These are phyloP conservation scores for Scedosporium dehoogii DNA, from an alignment of 2,329 filamentous ascomycete genomes.

Conservation along the genomic window DNA sequence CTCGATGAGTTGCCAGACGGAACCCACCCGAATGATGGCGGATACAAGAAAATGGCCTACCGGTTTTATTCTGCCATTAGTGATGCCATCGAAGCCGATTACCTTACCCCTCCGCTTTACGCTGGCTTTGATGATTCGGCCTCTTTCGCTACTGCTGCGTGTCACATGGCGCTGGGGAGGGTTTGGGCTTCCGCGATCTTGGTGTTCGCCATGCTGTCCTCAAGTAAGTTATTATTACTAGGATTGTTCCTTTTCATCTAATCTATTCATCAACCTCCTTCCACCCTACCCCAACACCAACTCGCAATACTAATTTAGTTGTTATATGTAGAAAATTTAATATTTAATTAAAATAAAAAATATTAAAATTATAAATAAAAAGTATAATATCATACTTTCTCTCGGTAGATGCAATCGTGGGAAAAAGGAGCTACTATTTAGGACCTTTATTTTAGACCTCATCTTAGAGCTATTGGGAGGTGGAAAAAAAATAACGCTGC, in stretches of 20 bases:
- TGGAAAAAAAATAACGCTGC: slow-evolving; percentile 6
- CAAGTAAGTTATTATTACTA: slow-evolving; percentile 1
- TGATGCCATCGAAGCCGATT: slow-evolving; percentile 13
- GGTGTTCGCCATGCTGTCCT: slow-evolving; percentile 23
- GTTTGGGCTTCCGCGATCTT: slow-evolving; percentile 17
- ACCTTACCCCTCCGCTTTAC: slow-evolving; percentile 8
- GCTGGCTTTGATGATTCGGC: slow-evolving; percentile 6
- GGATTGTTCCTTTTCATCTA: too few species aligned
- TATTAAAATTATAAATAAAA: too few species aligned
- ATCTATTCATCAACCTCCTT: too few species aligned
- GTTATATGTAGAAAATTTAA: too few species aligned
- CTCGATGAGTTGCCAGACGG: slow-evolving; percentile 24
- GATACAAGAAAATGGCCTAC: slow-evolving; percentile 31
- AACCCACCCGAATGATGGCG: slow-evolving; percentile 27
- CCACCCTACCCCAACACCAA: too few species aligned
- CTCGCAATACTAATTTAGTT: too few species aligned
- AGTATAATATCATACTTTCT: too few species aligned
- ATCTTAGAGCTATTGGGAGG: too few species aligned
- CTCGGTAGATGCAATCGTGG: too few species aligned
- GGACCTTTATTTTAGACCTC: too few species aligned
- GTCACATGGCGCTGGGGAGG: slow-evolving; percentile 7
- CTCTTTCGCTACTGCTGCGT: background rate
- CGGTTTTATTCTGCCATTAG: slow-evolving; percentile 22
- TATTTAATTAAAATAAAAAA: too few species aligned
- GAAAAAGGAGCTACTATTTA: too few species aligned